These are phyloP conservation scores for Artemisia annua DNA, from an alignment of 129 eudicot genomes.

Conservation along the genomic window DNA sequence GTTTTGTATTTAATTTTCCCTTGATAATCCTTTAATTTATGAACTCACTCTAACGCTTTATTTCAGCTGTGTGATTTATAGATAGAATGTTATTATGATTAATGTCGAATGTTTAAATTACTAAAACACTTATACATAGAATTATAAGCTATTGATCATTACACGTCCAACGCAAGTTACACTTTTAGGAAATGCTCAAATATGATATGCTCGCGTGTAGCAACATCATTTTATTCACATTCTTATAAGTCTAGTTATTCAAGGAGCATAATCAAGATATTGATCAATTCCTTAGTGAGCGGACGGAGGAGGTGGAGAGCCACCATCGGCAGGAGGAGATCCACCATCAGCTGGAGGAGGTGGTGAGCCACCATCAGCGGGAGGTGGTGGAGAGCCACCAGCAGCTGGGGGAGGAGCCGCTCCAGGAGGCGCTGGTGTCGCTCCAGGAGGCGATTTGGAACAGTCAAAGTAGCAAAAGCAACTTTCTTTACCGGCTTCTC, in stretches of 20 bases:
- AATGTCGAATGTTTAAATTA: too few relatives aligned
- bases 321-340: not conserved
- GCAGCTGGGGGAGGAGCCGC: conserved; percentile 4
- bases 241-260: not conserved
- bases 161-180: not conserved
- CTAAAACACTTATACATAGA: not conserved
- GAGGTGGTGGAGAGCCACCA: not conserved
- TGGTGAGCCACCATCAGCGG: not conserved
- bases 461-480: conserved; percentile 22
- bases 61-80: too few relatives aligned
- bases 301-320: not conserved
- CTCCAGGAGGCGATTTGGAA: not conserved
- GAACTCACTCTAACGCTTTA: too few relatives aligned
- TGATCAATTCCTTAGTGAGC: not conserved
- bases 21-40: too few relatives aligned
- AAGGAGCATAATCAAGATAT: not conserved
- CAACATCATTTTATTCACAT: not conserved
- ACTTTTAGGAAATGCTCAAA: not conserved
- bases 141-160: not conserved
- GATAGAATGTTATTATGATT: too few relatives aligned
- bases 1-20: too few relatives aligned
- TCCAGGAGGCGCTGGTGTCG: not conserved
- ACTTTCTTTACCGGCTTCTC: not conserved
- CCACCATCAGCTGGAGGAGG: not conserved
- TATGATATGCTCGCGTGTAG: not conserved